Evolutionary conservation across 176 grass and related monocot species (phyloP), one percentile per base, ranked within the genome.

Genomic region (Oryza longistaminata): DNA sequence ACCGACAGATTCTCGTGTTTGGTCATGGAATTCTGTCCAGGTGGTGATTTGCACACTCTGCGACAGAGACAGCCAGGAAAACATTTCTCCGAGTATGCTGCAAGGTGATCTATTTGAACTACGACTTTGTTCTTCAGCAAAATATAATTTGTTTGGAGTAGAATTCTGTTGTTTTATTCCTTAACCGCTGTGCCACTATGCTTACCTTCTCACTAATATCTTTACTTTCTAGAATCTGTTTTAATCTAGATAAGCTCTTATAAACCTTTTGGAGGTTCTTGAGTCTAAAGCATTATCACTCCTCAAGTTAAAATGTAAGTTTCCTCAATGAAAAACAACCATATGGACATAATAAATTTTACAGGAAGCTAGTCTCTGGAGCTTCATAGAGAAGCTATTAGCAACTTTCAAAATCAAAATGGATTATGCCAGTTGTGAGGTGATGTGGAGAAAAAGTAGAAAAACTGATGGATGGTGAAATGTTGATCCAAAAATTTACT

Each of bases 1-100:
- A 96, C 93, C 1, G 93, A 96, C 29, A 88, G 91, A 45, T 96
- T 96, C 85, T 95, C 91, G n/a, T 98, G 96, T 82, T 83, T 98
- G 60, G 93, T 98, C 34, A 98, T 98, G 96, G 96, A 98, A 77
- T 98, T 95, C 82, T 98, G 96, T 82, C 92, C 91, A 2, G 96
- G 96, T 85, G 96, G 96, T 2, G 96, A 98, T 78, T 82, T 98
- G 80, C 93, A 98, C 87, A 95, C 93, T 11, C 83, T 95, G 83
- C 94, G 93, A 74, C 93, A 96, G 77, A 90, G 87, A 80, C 93
- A 93, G 34, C 83, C 91, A 44, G 93, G 93, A 70, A 97, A 93
- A 74, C 85, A 97, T 75, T 97, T 97, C 81, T 93, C 94, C 1
- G 94, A 97, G 74, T 93, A 97, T 13, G 91, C 94, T 70, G 94